These are phyloP conservation scores for Cyclotella choctawhatcheeana DNA, from an alignment of 108 stramenopile genomes.

Conservation along the genomic window DNA sequence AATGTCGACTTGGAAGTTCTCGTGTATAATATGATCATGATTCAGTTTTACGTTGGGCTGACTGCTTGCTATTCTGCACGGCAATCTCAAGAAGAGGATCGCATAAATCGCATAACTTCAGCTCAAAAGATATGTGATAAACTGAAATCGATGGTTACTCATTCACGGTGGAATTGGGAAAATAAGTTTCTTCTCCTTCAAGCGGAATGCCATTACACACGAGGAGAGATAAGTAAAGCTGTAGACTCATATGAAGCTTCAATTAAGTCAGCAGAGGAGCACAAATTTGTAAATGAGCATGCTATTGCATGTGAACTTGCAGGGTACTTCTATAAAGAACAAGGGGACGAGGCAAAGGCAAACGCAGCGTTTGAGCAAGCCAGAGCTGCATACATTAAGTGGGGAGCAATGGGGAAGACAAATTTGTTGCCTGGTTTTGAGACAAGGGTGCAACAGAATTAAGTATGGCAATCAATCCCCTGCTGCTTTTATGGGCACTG, in stretches of 20 bases:
- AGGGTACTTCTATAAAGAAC: slow-evolving; percentile 16
- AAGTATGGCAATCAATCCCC: too few species aligned
- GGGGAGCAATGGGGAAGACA: slow-evolving; percentile 14
- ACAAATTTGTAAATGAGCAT: slow-evolving; percentile 25
- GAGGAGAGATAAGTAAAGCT: background rate
- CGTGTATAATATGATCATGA: background rate
- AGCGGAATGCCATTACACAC: background rate
- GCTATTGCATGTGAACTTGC: slow-evolving; percentile 26
- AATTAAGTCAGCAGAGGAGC: background rate
- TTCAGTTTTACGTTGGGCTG: slow-evolving; percentile 2
- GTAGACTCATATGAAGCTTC: background rate
- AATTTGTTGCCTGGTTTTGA: background rate
- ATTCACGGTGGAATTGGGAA: slow-evolving; percentile 3
- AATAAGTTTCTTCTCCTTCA: background rate
- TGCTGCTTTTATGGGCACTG: too few species aligned
- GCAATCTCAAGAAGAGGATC: background rate
- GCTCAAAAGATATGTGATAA: background rate
- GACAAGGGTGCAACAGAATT: too few species aligned
- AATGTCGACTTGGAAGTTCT: background rate
- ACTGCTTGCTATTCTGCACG: background rate
- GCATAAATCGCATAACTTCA: background rate
- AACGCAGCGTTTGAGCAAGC: slow-evolving; percentile 2
- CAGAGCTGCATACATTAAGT: slow-evolving; percentile 6
- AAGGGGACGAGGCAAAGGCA: slow-evolving; percentile 2
- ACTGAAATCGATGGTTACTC: background rate